Evolutionary conservation across 1,284 basidiomycete species (phyloP).

Genomic region (Nidula niveotomentosa): DNA sequence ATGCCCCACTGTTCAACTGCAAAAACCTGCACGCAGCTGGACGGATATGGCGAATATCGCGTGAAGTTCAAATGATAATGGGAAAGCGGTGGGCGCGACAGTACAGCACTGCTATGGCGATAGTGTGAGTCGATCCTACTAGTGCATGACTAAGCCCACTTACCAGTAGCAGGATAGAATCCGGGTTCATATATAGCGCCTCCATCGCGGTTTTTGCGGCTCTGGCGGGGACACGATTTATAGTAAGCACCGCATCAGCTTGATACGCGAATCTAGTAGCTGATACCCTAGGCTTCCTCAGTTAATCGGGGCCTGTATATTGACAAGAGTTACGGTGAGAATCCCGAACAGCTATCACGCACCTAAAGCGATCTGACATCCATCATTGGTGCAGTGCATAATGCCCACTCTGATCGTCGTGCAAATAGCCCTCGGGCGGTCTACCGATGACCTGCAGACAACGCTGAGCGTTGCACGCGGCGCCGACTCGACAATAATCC

Average conservation of each 20-base stretch:
- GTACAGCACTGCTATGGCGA: slow-evolving; percentile 14
- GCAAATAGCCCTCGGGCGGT: slow-evolving; percentile 15
- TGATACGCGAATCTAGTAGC: neutral
- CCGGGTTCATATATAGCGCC: slow-evolving; percentile 16
- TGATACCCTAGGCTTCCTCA: slow-evolving; percentile 2
- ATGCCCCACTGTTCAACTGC: neutral
- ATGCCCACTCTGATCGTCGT: slow-evolving; percentile 21
- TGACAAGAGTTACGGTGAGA: slow-evolving; percentile 17
- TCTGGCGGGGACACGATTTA: slow-evolving; percentile 12
- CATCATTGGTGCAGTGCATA: slow-evolving; percentile 12
- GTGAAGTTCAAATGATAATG: slow-evolving; percentile 12
- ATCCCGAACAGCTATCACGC: neutral
- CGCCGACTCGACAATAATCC: neutral
- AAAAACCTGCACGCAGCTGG: slow-evolving; percentile 9
- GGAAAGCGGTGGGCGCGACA: slow-evolving; percentile 9
- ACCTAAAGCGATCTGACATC: neutral
- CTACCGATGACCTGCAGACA: slow-evolving; percentile 11
- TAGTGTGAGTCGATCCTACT: slow-evolving; percentile 13
- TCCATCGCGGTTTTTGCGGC: slow-evolving; percentile 12
- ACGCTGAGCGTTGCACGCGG: slow-evolving; percentile 5
- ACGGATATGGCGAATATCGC: slow-evolving; percentile 17
- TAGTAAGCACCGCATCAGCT: slow-evolving; percentile 7
- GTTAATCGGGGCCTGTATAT: slow-evolving; percentile 14
- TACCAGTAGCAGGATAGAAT: slow-evolving; percentile 14
- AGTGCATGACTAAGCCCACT: neutral